Evolutionary conservation across 441 rosid species (phyloP), one percentile per base, ranked within the genome.

Genomic region (Euphorbia schlechtendalii): DNA sequence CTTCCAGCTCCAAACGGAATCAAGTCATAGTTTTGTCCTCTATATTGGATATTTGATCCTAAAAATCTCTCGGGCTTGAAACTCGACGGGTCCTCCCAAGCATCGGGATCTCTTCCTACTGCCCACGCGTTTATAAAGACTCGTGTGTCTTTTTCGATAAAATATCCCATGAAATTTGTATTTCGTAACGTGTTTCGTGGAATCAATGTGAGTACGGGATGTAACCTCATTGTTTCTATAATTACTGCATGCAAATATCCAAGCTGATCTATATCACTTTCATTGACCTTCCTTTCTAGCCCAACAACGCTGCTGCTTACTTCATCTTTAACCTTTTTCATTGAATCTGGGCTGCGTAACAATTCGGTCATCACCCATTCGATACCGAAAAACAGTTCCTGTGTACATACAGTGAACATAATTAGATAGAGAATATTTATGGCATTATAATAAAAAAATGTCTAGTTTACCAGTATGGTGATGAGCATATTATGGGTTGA

Each of bases 191-290:
- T n/a, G n/a, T n/a, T n/a, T n/a, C n/a, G n/a, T n/a, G n/a, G n/a
- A n/a, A n/a, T n/a, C n/a, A 70, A 68, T 3, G 88, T 77, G 36
- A 75, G 2, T 6, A 71, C 76, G 41, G 83, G 85, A 43, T 83
- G 85, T 17, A 81, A 59, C 4, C 87, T 71, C 6, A 79, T 3
- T 15, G 83, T 77, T 65, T 81, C 87, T 22, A 78, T 83, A 1
- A 83, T 53, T 17, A 80, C 73, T 0, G 79, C 79, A 12, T 62
- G 72, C 61, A 77, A 55, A 69, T 83, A 79, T 38, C 68, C 73
- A 12, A 83, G 65, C 25, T 56, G 8, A 12, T 69, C 70, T 0
- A 69, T 59, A 54, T 69, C 73, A 55, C 52, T 60, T 28, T 73
- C 73, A 18, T 73, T 67, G 8, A 69, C 54, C 18, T 21, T 60